These are phyloP conservation scores for Penicillium roqueforti DNA, from an alignment of 495 filamentous ascomycete genomes.

Conservation along the genomic window DNA sequence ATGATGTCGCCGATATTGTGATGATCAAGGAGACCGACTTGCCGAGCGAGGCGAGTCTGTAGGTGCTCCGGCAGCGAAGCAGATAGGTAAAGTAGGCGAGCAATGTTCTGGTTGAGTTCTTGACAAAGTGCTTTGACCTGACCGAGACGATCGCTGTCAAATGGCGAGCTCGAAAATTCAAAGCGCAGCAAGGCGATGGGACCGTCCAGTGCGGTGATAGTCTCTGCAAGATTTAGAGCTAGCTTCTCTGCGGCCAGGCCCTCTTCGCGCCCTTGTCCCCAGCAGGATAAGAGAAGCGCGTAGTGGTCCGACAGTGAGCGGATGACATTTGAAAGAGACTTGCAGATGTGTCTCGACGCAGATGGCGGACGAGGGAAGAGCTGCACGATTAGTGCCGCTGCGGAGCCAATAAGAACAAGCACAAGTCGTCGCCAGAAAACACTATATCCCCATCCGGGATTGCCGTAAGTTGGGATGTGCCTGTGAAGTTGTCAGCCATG, in stretches of 20 bases:
- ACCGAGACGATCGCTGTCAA: slow-evolving; percentile 33
- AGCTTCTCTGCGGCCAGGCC: slow-evolving; percentile 32
- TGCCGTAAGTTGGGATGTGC: slow-evolving; percentile 39
- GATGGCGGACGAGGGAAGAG: slow-evolving; percentile 43
- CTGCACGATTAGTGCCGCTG: slow-evolving; percentile 37
- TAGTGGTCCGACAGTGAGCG: slow-evolving; percentile 42
- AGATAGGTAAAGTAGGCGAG: slow-evolving; percentile 33
- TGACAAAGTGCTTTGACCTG: slow-evolving; percentile 37
- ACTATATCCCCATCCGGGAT: slow-evolving; percentile 40
- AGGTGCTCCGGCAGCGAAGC: slow-evolving; percentile 30
- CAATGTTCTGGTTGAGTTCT: slow-evolving; percentile 33
- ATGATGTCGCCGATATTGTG: slow-evolving; percentile 39
- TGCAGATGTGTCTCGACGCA: slow-evolving; percentile 39
- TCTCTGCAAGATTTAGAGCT: slow-evolving; percentile 31
- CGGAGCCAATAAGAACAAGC: slow-evolving; percentile 39
- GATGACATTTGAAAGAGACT: slow-evolving; percentile 35
- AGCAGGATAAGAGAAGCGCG: slow-evolving; percentile 42
- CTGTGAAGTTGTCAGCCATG: slow-evolving; percentile 9
- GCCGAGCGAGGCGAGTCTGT: slow-evolving; percentile 25
- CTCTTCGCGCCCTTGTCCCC: slow-evolving; percentile 29
- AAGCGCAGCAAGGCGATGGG: slow-evolving; percentile 33
- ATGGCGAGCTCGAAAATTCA: slow-evolving; percentile 42
- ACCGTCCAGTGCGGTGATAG: slow-evolving; percentile 28
- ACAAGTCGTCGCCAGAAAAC: slow-evolving; percentile 45
- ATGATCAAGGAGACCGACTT: slow-evolving; percentile 36